Conservation (phyloP, 306 rosid species). For the Vigna radiata region DNA sequence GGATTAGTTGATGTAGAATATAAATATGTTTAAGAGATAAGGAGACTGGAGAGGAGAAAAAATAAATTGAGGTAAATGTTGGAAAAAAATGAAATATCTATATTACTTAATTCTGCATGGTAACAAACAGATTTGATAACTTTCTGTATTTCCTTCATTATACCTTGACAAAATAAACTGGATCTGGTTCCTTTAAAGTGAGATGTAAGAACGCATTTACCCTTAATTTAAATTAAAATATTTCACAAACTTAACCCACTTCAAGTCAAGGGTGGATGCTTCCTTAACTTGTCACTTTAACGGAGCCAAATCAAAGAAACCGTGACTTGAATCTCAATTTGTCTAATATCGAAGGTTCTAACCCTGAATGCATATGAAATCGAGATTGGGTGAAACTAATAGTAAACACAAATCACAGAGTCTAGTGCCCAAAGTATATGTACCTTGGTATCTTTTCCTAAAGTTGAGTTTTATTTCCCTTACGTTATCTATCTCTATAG, state of each 20-base stretch:
- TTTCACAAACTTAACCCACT: not conserved
- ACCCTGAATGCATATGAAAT: constrained; percentile 30
- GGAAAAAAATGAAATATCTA: constrained; percentile 10
- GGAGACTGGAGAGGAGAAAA: not conserved
- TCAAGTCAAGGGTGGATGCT: not conserved
- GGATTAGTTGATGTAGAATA: constrained; percentile 33
- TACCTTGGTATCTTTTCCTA: constrained; percentile 15
- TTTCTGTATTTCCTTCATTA: constrained; percentile 13
- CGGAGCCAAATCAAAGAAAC: constrained; percentile 5
- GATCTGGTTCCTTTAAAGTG: not conserved
- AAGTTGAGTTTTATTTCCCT: not conserved
- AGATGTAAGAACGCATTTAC: not conserved
- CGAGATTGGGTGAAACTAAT: constrained; percentile 9
- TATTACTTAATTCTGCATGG: constrained; percentile 19
- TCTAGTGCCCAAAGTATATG: not conserved
- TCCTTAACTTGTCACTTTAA: not conserved
- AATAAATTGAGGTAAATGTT: constrained; percentile 3
- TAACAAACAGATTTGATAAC: constrained; percentile 23
- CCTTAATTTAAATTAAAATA: constrained; percentile 1
- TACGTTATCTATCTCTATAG: not conserved
- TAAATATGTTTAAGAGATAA: constrained; percentile 16
- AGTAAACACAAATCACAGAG: not conserved
- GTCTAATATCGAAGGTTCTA: constrained; percentile 2
- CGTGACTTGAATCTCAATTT: constrained; percentile 33
- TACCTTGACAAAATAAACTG: constrained; percentile 17